These are phyloP conservation scores for Terfezia boudieri DNA, from an alignment of 495 filamentous ascomycete species.

Conservation along the genomic window DNA sequence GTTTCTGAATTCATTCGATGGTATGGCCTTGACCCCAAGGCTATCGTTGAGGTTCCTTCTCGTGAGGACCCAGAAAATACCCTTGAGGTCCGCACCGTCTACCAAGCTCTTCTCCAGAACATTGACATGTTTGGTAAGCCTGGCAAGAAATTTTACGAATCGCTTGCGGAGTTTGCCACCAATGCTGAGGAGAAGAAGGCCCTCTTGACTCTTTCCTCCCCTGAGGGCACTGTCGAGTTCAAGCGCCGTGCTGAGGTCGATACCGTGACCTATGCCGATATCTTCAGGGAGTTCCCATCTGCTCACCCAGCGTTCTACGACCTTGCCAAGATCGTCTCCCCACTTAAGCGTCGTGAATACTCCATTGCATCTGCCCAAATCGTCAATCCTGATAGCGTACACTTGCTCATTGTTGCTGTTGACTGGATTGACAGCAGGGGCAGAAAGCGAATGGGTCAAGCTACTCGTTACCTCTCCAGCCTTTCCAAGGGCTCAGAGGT, in stretches of 20 bases:
- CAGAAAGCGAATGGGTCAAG: slow-evolving; percentile 77
- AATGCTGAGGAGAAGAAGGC: slow-evolving; percentile 63
- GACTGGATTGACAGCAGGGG: slow-evolving; percentile 76
- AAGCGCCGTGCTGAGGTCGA: slow-evolving; percentile 86
- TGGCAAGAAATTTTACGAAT: slow-evolving; percentile 91
- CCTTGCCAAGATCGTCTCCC: slow-evolving; percentile 66
- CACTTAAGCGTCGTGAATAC: slow-evolving; percentile 92
- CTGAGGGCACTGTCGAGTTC: slow-evolving; percentile 80
- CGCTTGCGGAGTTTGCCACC: slow-evolving; percentile 63
- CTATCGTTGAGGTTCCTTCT: slow-evolving; percentile 73
- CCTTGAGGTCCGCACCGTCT: slow-evolving; percentile 76
- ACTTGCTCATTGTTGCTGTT: slow-evolving; percentile 96
- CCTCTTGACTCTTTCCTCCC: slow-evolving; percentile 50
- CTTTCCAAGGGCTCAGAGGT: slow-evolving; percentile 53
- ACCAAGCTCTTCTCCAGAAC: slow-evolving; percentile 80
- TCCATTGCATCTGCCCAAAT: slow-evolving; percentile 91
- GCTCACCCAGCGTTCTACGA: slow-evolving; percentile 81
- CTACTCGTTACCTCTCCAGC: slow-evolving; percentile 63
- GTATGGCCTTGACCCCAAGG: slow-evolving; percentile 62
- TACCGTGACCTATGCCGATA: slow-evolving; percentile 76
- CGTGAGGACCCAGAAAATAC: slow-evolving; percentile 48
- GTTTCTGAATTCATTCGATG: slow-evolving; percentile 69
- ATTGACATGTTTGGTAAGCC: slow-evolving; percentile 93
- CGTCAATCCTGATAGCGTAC: slow-evolving; percentile 62
- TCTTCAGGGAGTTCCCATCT: slow-evolving; percentile 67